Conservation (phyloP, 2,329 filamentous ascomycete species). For the Coccinonectria pachysandricola region DNA sequence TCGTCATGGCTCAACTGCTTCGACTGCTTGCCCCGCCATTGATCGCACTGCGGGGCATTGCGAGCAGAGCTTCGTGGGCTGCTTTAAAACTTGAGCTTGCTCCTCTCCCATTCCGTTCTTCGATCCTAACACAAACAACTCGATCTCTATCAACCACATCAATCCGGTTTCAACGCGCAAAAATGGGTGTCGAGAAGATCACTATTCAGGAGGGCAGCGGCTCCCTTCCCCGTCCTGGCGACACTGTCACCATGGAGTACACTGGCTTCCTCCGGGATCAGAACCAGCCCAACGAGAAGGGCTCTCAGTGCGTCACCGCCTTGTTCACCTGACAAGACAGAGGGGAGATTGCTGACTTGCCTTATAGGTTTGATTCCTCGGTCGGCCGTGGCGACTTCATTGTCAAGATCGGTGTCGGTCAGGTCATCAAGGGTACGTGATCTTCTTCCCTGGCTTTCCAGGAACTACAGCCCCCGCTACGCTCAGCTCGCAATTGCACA, state of each 20-base stretch:
- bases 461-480: too few species aligned
- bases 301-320: constrained; percentile 52
- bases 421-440: constrained; percentile 70
- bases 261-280: constrained; percentile 74
- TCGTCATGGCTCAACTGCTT: constrained; percentile 12
- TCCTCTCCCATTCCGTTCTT: constrained; percentile 6
- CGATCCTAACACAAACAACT: constrained; percentile 8
- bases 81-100: constrained; percentile 4
- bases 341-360: constrained; percentile 11
- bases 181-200: constrained; percentile 67
- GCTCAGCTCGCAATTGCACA: too few species aligned
- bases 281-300: constrained; percentile 51
- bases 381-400: constrained; percentile 66
- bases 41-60: constrained; percentile 13
- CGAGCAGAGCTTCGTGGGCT: constrained; percentile 1
- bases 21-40: constrained; percentile 15
- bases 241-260: constrained; percentile 82
- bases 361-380: constrained; percentile 76
- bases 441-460: background rate
- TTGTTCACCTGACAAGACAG: too few species aligned
- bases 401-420: constrained; percentile 68
- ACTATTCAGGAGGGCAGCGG: constrained; percentile 51
- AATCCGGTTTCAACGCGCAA: constrained; percentile 22
- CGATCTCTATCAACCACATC: constrained; percentile 7
- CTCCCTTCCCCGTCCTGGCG: constrained; percentile 50